Base-by-base conservation (phyloP, 1,139 yeast species). In the Pichia sp. region DNA sequence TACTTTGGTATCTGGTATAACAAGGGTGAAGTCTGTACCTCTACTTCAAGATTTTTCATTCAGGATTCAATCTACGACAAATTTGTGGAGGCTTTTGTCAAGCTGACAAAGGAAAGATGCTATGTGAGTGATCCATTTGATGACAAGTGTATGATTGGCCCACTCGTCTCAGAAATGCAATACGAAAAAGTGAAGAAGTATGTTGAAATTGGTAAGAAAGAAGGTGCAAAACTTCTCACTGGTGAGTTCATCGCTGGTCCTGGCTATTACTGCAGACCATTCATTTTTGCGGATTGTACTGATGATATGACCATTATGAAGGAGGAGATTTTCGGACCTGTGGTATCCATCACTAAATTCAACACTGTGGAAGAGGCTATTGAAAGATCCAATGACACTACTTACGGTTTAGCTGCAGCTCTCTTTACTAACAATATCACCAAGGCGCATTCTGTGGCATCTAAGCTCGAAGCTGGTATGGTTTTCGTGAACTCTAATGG, bases 301-400 rank as follows among this genome's bases (percentile, higher is more conserved):
- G 83, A 76, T 54, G 67, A 73, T 46, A 74, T 77, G 77, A 63
- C 64, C 46, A 77, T 83, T 50, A 80, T 78, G 41, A 69, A 65
- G 50, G 93, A 83, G 47, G 95, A 85, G 63, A 83, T 87, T 38
- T 86, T 86, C 52, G 96, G 88, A 33, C 88, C 88, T 22, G 79
- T 80, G 42, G 82, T 78, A 39, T 72, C 82, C 22, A 67, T 78
- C 37, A 61, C 76, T 49, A 78, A 77, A 60, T 80, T 79, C 60
- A 64, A 66, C 42, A 72, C 80, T 30, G 70, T 69, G 36, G 82
- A 76, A 43, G 84, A 79, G 53, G 86, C 67, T 34, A 60, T 80
- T 42, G 58, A 60, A 36, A 63, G 66, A 57, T 85, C 86, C 31
- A 80, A 80, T 56, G 69, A 71, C 55, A 66, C 82, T 29, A 69